A percentile compares a stretch with the other conserved stretches of the same genome.
phyloP scores from a whole-genome alignment of 1,284 basidiomycete genomes.

The Trichosporon coremiiforme region DNA sequence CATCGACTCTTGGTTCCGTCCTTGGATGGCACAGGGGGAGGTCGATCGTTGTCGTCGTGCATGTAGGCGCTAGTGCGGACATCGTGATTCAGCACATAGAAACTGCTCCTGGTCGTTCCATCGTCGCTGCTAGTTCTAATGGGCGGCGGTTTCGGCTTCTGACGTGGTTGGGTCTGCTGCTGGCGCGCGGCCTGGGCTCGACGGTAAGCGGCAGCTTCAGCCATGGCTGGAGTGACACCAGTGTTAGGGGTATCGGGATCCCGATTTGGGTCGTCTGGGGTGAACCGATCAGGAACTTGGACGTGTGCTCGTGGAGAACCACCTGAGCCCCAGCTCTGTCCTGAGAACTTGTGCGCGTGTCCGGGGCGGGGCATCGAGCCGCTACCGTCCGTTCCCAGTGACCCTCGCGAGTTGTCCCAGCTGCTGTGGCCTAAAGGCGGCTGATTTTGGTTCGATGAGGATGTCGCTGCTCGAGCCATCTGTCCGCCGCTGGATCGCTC shows the following conservation, averaged over 20 bases:
- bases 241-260: constrained; percentile 14
- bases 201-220: constrained; percentile 16
- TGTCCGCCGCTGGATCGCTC: constrained; percentile 1
- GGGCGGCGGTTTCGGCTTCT: constrained; percentile 12
- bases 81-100: constrained; percentile 8
- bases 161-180: constrained; percentile 2
- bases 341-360: constrained; percentile 15
- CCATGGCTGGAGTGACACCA: constrained; percentile 15
- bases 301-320: constrained; percentile 16
- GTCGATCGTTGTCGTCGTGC: constrained; percentile 16
- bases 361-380: constrained; percentile 5
- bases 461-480: constrained; percentile 1
- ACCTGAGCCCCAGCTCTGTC: constrained; percentile 14
- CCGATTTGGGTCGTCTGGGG: constrained; percentile 5
- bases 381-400: neutral
- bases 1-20: constrained; percentile 1
- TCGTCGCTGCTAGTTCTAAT: neutral
- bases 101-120: constrained; percentile 4
- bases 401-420: constrained; percentile 16
- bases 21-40: constrained; percentile 12
- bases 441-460: constrained; percentile 11
- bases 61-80: constrained; percentile 8
- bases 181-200: constrained; percentile 1
- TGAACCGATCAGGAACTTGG: constrained; percentile 14
- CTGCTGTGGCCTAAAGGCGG: constrained; percentile 1